Conservation (phyloP, 129 eudicot genomes). For the carrot (Daucus carota) region DH1_v3.0 NC_030382.2:56695501-56696000, state of each 20-base stretch:
- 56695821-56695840: neutral
- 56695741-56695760: slow-evolving; percentile 1
- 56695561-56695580: slow-evolving; percentile 16
- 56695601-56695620: slow-evolving; percentile 8
- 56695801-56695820: neutral
- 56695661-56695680: slow-evolving; percentile 26
- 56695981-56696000: neutral
- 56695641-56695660: slow-evolving; percentile 13
- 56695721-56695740: neutral
- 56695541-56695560: slow-evolving; percentile 13
- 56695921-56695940: neutral
- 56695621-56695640: slow-evolving; percentile 1
- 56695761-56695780: slow-evolving; percentile 17
- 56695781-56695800: slow-evolving; percentile 13
- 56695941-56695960: slow-evolving; percentile 5
- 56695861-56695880: slow-evolving; percentile 7
- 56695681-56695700: slow-evolving; percentile 9
- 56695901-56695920: neutral
- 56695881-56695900: neutral
- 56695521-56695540: slow-evolving; percentile 1
- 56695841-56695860: slow-evolving; percentile 17
- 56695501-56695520: neutral
- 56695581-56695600: slow-evolving; percentile 1
- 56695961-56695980: slow-evolving; percentile 10
- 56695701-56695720: slow-evolving; percentile 9